Evolutionary conservation across 305 asterid species (phyloP).

Genomic region (Solanum chacoense): DNA sequence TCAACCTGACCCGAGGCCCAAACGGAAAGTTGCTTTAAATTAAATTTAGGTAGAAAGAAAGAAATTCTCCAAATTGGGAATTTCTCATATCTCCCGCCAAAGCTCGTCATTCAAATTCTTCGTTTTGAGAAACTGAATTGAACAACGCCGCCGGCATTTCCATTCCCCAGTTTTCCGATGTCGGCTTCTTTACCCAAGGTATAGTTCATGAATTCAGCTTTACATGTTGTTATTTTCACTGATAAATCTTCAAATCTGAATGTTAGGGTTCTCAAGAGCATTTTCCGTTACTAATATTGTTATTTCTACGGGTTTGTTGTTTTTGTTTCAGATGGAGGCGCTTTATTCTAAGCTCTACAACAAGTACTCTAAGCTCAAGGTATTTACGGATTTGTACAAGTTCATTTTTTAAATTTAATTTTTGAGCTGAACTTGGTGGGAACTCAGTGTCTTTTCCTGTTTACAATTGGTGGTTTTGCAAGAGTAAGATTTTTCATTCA

Average conservation of each 20-base stretch:
- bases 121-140: not conserved
- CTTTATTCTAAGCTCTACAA: constrained; percentile 52
- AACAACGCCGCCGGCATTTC: not conserved
- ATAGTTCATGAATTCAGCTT: not conserved
- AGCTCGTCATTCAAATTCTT: not conserved
- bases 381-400: not conserved
- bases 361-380: constrained; percentile 59
- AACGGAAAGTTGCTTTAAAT: not conserved
- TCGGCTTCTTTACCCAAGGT: not conserved
- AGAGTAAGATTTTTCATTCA: not conserved
- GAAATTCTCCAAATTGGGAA: not conserved
- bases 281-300: not conserved
- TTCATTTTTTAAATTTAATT: not conserved
- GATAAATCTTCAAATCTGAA: not conserved
- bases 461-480: not conserved
- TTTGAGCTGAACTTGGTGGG: not conserved
- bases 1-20: not conserved
- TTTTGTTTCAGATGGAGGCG: constrained; percentile 40
- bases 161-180: not conserved
- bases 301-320: not conserved
- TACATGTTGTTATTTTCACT: not conserved
- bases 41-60: not conserved
- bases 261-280: not conserved
- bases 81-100: not conserved
- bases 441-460: not conserved